Evolutionary conservation across 768 basidiomycete genomes (phyloP).

Genomic region (Serendipita sp.): DNA sequence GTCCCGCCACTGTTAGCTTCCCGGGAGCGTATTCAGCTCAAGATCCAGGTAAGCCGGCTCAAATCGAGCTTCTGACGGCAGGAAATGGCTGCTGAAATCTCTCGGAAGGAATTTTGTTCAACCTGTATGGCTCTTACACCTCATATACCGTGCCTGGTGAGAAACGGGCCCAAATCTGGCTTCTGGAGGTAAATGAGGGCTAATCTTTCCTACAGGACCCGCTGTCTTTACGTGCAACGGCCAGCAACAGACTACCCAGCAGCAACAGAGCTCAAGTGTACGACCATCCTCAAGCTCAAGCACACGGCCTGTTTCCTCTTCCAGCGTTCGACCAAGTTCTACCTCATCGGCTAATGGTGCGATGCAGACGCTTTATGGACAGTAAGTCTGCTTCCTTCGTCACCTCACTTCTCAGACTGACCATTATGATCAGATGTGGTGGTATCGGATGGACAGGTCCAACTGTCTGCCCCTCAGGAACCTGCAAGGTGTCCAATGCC

Average conservation of each 20-base stretch:
- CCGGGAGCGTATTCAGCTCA: constrained; percentile 27
- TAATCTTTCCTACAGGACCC: too few species aligned
- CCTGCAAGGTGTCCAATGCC: constrained; percentile 9
- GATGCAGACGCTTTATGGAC: neutral
- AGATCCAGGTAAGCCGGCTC: neutral
- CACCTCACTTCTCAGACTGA: neutral
- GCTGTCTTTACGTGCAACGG: neutral
- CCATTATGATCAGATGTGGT: neutral
- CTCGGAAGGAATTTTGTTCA: neutral
- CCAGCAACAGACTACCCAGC: neutral
- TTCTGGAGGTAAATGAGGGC: too few species aligned
- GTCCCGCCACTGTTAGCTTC: constrained; percentile 30
- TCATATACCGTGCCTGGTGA: neutral
- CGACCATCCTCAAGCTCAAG: neutral
- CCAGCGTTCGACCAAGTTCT: neutral
- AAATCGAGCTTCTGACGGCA: too few species aligned
- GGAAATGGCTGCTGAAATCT: too few species aligned
- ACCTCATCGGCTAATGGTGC: neutral
- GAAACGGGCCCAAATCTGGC: too few species aligned
- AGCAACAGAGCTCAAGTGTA: neutral
- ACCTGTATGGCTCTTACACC: neutral
- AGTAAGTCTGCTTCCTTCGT: neutral
- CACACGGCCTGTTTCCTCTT: neutral
- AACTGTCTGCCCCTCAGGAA: constrained; percentile 9
- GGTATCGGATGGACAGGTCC: constrained; percentile 3